These are phyloP conservation scores for Posidonia australis DNA, from an alignment of 106 monocot species.

Conservation along the genomic window DNA sequence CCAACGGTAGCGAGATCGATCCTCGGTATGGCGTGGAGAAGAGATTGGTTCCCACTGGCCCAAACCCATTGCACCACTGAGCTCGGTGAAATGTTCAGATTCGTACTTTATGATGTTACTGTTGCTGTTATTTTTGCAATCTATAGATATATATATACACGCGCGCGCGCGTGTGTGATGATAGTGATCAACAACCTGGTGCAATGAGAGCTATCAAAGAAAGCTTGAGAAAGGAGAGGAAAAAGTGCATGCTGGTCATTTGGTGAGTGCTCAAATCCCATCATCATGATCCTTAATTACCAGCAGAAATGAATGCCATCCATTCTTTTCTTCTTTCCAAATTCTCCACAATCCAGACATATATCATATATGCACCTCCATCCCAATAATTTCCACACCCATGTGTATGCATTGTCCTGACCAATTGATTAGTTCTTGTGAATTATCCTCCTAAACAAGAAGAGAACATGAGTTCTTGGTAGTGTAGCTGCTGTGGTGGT, in stretches of 20 bases:
- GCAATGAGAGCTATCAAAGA: background rate
- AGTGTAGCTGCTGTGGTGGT: background rate
- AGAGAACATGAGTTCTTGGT: background rate
- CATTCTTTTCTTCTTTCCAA: background rate
- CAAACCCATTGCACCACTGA: slow-evolving; percentile 69
- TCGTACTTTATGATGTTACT: background rate
- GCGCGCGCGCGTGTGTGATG: too few relatives aligned
- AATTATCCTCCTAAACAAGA: background rate
- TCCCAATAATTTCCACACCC: background rate
- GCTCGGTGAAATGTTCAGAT: background rate
- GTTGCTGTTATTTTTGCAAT: background rate
- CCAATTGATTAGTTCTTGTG: background rate
- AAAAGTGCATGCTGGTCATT: too few relatives aligned
- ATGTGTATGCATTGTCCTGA: background rate
- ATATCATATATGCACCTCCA: too few relatives aligned
- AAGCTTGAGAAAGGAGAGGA: background rate
- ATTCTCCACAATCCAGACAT: background rate
- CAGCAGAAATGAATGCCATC: background rate
- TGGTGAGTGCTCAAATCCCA: background rate
- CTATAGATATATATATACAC: too few relatives aligned
- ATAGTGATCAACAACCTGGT: background rate
- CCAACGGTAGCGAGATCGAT: slow-evolving; percentile 28
- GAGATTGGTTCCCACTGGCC: slow-evolving; percentile 48
- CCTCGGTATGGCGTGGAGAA: slow-evolving; percentile 52
- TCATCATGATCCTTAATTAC: background rate